These are phyloP conservation scores for Laburnicola sp. DNA, from an alignment of 2,329 filamentous ascomycete species.

Conservation along the genomic window DNA sequence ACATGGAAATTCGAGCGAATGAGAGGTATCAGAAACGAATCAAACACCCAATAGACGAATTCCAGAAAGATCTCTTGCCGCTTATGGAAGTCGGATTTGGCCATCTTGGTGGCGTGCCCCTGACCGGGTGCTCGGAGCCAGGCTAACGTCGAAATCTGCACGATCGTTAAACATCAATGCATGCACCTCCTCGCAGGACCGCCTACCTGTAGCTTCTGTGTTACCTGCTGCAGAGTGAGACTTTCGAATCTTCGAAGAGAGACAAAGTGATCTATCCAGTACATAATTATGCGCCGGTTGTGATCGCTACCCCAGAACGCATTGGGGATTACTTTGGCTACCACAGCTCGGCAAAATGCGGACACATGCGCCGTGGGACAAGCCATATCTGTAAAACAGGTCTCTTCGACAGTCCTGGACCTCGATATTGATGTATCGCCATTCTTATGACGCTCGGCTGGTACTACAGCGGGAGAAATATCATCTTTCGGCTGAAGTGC, in stretches of 20 bases:
- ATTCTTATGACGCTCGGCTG: slow-evolving; percentile 12
- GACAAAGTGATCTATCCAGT: slow-evolving; percentile 76
- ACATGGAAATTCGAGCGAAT: slow-evolving; percentile 89
- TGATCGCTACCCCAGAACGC: slow-evolving; percentile 71
- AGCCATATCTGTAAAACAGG: slow-evolving; percentile 65
- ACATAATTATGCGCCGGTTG: slow-evolving; percentile 67
- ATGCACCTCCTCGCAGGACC: slow-evolving; percentile 1
- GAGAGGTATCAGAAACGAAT: slow-evolving; percentile 86
- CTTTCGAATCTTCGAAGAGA: slow-evolving; percentile 78
- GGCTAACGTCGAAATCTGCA: slow-evolving; percentile 65
- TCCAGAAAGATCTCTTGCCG: slow-evolving; percentile 79
- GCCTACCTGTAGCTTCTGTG: slow-evolving; percentile 72
- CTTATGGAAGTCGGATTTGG: slow-evolving; percentile 72
- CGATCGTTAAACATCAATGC: slow-evolving; percentile 19
- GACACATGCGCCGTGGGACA: slow-evolving; percentile 72
- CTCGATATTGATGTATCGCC: slow-evolving; percentile 1
- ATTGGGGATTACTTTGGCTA: slow-evolving; percentile 72
- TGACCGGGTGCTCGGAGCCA: slow-evolving; percentile 70
- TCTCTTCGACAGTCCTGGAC: slow-evolving; percentile 22
- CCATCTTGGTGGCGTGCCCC: slow-evolving; percentile 57
- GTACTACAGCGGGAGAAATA: slow-evolving; percentile 7
- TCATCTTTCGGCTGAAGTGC: slow-evolving; percentile 21
- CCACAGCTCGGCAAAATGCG: slow-evolving; percentile 78
- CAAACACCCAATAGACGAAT: slow-evolving; percentile 89
- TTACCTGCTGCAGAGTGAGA: slow-evolving; percentile 75